phyloP scores from a whole-genome alignment of 2,329 filamentous ascomycete species.

The Cercospora janseana region DNA sequence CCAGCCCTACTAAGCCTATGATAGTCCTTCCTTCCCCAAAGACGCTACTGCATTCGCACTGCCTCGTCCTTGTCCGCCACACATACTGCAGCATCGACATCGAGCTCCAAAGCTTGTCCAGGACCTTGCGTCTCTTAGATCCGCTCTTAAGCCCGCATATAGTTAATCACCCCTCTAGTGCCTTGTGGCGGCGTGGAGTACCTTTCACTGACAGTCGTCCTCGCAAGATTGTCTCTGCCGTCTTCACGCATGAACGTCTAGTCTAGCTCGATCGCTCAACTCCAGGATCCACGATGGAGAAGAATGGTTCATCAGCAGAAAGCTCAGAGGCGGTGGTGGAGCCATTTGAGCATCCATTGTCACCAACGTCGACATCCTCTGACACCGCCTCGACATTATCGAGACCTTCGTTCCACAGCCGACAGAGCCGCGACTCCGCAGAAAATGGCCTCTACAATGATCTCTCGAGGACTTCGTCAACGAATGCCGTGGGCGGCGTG shows the following conservation, averaged over 20 bases:
- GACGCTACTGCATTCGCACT: background rate
- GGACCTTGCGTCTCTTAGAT: background rate
- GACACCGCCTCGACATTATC: constrained; percentile 28
- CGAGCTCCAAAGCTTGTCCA: constrained; percentile 13
- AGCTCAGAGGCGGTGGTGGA: background rate
- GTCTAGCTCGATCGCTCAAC: too few relatives aligned
- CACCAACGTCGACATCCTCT: constrained; percentile 28
- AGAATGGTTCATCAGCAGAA: constrained; percentile 16
- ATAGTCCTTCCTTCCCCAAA: background rate
- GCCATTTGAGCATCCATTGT: constrained; percentile 31
- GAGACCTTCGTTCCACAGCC: constrained; percentile 20
- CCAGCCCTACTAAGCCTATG: background rate
- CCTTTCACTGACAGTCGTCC: background rate
- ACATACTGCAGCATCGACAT: background rate
- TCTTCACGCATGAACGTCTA: background rate
- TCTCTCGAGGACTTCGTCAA: constrained; percentile 32
- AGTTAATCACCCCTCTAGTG: constrained; percentile 5
- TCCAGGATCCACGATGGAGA: constrained; percentile 22
- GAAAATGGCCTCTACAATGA: constrained; percentile 28
- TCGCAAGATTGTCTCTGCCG: background rate
- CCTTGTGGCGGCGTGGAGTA: background rate
- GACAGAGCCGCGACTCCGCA: constrained; percentile 27
- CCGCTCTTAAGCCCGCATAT: constrained; percentile 14
- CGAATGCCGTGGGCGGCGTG: constrained; percentile 34
- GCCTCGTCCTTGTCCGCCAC: background rate